These are phyloP conservation scores for Rhynchosporium graminicola DNA, from an alignment of 2,329 filamentous ascomycete species.

Conservation along the genomic window DNA sequence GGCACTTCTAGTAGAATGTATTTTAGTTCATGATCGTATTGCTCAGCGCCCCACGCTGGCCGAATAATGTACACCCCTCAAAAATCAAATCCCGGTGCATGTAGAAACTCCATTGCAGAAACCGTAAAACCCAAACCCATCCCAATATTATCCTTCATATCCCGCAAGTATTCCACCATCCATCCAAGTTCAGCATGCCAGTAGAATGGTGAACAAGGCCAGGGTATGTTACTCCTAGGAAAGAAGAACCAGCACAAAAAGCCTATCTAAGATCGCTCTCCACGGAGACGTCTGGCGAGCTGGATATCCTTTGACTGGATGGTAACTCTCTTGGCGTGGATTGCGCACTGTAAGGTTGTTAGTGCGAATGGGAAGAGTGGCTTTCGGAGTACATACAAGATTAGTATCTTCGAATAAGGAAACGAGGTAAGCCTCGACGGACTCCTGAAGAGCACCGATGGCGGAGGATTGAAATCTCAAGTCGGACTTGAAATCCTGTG, in stretches of 20 bases:
- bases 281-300: slow-evolving; percentile 75
- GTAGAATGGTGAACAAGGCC: slow-evolving; percentile 17
- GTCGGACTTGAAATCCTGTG: slow-evolving; percentile 92
- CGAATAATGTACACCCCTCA: slow-evolving; percentile 19
- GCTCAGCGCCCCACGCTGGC: slow-evolving; percentile 40
- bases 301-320: slow-evolving; percentile 61
- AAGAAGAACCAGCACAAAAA: slow-evolving; percentile 10
- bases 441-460: slow-evolving; percentile 97
- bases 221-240: slow-evolving; percentile 25
- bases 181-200: slow-evolving; percentile 11
- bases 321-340: slow-evolving; percentile 99
- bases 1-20: no score
- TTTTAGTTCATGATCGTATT: slow-evolving; percentile 31
- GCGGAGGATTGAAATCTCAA: slow-evolving; percentile 98
- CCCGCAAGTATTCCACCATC: slow-evolving; percentile 18
- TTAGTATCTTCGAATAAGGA: not conserved
- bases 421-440: slow-evolving; percentile 97
- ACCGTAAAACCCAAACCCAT: slow-evolving; percentile 29
- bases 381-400: no score
- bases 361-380: slow-evolving; percentile 68
- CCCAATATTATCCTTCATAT: slow-evolving; percentile 34
- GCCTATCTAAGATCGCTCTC: slow-evolving; percentile 76
- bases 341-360: slow-evolving; percentile 68
- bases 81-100: slow-evolving; percentile 15
- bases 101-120: slow-evolving; percentile 35